These are phyloP conservation scores for Asterionellopsis glacialis DNA, from an alignment of 108 stramenopile species.

Conservation along the genomic window DNA sequence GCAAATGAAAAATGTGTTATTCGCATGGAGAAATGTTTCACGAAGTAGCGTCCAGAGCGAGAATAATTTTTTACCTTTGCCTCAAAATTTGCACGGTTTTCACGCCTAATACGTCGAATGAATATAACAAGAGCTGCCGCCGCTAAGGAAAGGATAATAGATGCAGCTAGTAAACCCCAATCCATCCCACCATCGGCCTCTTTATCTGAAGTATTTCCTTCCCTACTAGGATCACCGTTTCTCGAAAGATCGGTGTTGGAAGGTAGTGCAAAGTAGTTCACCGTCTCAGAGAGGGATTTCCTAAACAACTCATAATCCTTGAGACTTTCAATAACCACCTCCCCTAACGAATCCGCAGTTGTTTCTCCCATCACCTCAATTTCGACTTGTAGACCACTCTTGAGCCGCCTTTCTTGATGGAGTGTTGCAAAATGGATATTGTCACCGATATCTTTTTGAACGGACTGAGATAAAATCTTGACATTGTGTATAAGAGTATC, in stretches of 20 bases:
- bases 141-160: not conserved
- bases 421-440: too few relatives aligned
- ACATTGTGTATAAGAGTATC: too few relatives aligned
- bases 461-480: too few relatives aligned
- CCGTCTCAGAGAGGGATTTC: constrained; percentile 17
- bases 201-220: not conserved
- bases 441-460: too few relatives aligned
- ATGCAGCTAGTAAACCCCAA: constrained; percentile 3
- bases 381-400: too few relatives aligned
- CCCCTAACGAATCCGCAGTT: not conserved
- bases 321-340: not conserved
- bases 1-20: constrained; percentile 1
- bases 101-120: not conserved
- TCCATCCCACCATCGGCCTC: not conserved
- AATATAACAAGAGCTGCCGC: constrained; percentile 1
- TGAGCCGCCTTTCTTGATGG: too few relatives aligned
- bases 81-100: not conserved
- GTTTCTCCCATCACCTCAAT: not conserved
- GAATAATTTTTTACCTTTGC: not conserved
- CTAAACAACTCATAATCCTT: not conserved
- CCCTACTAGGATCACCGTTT: not conserved
- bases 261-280: not conserved
- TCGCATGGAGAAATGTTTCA: not conserved
- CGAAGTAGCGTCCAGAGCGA: not conserved
- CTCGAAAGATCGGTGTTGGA: not conserved